phyloP scores from a whole-genome alignment of 2,329 filamentous ascomycete genomes.

The Fusarium liriodendri region DNA sequence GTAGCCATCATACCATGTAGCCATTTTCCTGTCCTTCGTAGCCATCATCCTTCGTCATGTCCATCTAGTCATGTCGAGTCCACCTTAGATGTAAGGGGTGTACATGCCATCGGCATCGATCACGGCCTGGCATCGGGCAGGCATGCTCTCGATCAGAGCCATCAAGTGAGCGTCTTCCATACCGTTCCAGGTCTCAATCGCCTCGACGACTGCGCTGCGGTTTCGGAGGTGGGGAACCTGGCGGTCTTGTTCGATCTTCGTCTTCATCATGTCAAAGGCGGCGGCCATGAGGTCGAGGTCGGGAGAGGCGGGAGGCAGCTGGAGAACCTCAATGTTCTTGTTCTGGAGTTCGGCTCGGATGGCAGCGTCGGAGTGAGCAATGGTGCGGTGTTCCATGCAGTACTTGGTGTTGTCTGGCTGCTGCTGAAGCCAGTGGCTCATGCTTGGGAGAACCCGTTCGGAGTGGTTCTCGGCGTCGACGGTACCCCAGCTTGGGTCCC shows the following conservation, averaged over 20 bases:
- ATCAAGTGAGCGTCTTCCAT: conserved; percentile 1
- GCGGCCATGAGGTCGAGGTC: conserved; percentile 25
- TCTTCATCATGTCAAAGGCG: conserved; percentile 14
- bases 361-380: not conserved
- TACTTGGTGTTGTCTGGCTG: conserved; percentile 3
- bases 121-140: conserved; percentile 25
- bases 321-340: conserved; percentile 1
- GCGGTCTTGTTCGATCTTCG: not conserved
- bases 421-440: conserved; percentile 4
- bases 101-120: conserved; percentile 28
- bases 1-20: not conserved
- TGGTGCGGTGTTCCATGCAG: conserved; percentile 1
- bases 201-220: not conserved
- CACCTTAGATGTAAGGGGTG: conserved; percentile 1
- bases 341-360: conserved; percentile 5
- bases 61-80: not conserved
- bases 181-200: conserved; percentile 8
- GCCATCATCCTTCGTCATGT: not conserved
- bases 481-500: conserved; percentile 4
- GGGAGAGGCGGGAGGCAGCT: conserved; percentile 18
- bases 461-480: conserved; percentile 6
- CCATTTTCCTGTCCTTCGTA: not conserved
- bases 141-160: conserved; percentile 19
- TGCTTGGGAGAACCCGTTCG: not conserved
- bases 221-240: not conserved